These are phyloP conservation scores for Lathyrus oleraceus DNA, from an alignment of 306 rosid genomes.

Conservation along the genomic window DNA sequence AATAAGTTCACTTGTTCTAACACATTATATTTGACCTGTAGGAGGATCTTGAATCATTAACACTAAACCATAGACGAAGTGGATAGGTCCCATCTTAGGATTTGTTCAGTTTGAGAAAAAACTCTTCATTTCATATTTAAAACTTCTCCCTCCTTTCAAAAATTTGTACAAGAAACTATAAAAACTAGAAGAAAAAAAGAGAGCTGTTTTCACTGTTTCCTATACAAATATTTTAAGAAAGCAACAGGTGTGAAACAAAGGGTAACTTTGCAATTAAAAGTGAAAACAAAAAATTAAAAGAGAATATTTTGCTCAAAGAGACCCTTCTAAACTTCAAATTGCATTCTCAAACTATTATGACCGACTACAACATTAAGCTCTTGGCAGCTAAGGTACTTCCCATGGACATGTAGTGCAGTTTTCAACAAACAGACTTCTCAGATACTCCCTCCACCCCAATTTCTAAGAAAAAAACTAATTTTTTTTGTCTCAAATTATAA, in stretches of 20 bases:
- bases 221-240: background rate
- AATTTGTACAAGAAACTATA: background rate
- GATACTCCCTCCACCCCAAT: background rate
- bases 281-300: background rate
- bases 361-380: conserved; percentile 5
- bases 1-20: conserved; percentile 9
- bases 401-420: conserved; percentile 14
- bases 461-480: too few relatives aligned
- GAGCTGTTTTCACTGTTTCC: background rate
- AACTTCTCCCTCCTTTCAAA: background rate
- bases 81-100: conserved; percentile 14
- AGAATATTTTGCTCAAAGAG: background rate
- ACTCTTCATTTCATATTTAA: background rate
- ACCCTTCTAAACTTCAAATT: conserved; percentile 10
- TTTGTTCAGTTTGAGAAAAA: background rate
- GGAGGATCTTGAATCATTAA: conserved; percentile 18
- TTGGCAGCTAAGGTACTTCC: conserved; percentile 18
- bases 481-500: too few relatives aligned
- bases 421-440: conserved; percentile 15
- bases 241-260: background rate
- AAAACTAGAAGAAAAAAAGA: background rate
- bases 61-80: conserved; percentile 16
- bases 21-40: background rate
- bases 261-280: background rate
- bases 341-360: conserved; percentile 20